A percentile compares a stretch with the other conserved stretches of the same genome.
phyloP scores from a whole-genome alignment of 495 filamentous ascomycete species.

The Penicillium robsamsonii region DNA sequence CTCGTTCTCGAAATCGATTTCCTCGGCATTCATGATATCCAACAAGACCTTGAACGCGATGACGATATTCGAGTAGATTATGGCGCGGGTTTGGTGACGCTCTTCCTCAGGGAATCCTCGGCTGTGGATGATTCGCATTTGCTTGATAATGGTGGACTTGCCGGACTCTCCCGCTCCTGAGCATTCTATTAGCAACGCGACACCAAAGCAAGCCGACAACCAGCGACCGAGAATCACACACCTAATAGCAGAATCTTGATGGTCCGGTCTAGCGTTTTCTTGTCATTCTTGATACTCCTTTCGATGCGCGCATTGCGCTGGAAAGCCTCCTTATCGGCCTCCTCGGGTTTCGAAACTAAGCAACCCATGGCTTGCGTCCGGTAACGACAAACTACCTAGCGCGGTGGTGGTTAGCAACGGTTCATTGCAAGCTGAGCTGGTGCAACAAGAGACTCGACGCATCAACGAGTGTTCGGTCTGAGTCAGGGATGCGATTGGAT shows the following conservation, averaged over 20 bases:
- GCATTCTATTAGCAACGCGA: conserved; percentile 13
- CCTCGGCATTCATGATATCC: conserved; percentile 89
- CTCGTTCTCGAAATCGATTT: conserved; percentile 69
- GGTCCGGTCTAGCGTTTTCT: conserved; percentile 74
- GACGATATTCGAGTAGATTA: conserved; percentile 91
- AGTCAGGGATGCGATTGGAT: conserved; percentile 34
- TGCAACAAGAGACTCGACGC: background rate
- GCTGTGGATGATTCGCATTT: conserved; percentile 98
- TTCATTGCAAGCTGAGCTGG: conserved; percentile 1
- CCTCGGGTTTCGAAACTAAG: conserved; percentile 40
- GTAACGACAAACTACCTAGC: conserved; percentile 8
- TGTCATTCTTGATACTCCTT: conserved; percentile 71
- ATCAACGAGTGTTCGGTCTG: conserved; percentile 13
- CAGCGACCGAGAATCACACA: conserved; percentile 38
- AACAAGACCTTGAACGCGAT: conserved; percentile 85
- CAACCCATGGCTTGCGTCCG: conserved; percentile 41
- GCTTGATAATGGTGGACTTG: conserved; percentile 97
- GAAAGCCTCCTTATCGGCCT: conserved; percentile 42
- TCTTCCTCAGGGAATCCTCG: conserved; percentile 89
- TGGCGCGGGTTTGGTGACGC: conserved; percentile 86
- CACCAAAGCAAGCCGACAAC: background rate
- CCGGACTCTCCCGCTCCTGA: conserved; percentile 94
- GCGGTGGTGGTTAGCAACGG: conserved; percentile 11
- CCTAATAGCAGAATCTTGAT: conserved; percentile 83
- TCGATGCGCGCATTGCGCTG: conserved; percentile 64